Base-by-base conservation (phyloP, 306 rosid genomes). In the Delonix regia region DNA sequence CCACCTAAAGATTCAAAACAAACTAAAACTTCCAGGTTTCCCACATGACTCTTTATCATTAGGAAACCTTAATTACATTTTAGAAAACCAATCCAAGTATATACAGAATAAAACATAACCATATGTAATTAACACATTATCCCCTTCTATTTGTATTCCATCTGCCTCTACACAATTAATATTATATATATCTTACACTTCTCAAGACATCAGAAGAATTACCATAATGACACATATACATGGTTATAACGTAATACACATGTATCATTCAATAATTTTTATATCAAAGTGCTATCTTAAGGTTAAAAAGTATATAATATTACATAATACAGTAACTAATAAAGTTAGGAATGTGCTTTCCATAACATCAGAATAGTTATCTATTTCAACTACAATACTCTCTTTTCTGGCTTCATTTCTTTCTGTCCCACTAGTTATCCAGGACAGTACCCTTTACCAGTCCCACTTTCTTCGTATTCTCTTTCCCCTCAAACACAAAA, bases 401-500 rank as follows among this genome's bases (percentile, higher is more conserved):
- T 22, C 27, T 53, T 44, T 53, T 28, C 47, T 18, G 5, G 48
- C 68, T 62, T 28, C 38, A 19, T 80, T 69, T 41, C 38, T 55
- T 64, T 71, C 49, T 41, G 16, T 53, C 18, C 1, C 36, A 51
- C 21, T 55, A 3, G 21, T 19, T 11, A 56, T 55, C 38, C 51
- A 39, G 71, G 61, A 19, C 52, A 21, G 39, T 19, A 41, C 53
- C 53, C 36, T 14, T 47, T 25, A 74, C 28, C 34, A 44, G 62
- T 3, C 51, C 18, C 45, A 61, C 21, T 14, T 38, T 71, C 19
- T 18, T 70, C 28, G 21, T 56, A 12, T 30, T 57, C 55, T n/a
- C 18, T 65, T 51, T 15, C 55, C 67, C 64, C 69, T 33, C 22
- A 85, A 77, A 55, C 78, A 81, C 19, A 47, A 69, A 7, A 57